A percentile compares a stretch with the other conserved stretches of the same genome.
phyloP scores from a whole-genome alignment of 2,329 filamentous ascomycete species.

The Ophiognomonia clavigignenti-juglandacearum region DNA sequence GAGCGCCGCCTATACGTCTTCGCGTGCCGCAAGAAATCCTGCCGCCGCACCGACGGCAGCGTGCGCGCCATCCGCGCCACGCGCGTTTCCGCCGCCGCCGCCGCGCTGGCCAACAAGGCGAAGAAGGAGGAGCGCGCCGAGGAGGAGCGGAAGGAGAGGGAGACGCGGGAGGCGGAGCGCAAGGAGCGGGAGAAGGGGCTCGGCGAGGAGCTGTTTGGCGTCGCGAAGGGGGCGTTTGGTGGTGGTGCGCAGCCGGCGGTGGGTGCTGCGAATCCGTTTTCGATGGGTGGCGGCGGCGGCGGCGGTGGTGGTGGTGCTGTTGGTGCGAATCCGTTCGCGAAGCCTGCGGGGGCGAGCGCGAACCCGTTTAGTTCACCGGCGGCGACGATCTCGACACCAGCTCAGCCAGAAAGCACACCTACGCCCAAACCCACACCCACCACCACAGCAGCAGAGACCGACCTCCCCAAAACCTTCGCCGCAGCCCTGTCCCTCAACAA shows the following conservation, averaged over 20 bases:
- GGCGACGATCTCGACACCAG: constrained; percentile 1
- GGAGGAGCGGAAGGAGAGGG: constrained; percentile 26
- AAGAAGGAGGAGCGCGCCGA: constrained; percentile 30
- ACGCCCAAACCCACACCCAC: constrained; percentile 9
- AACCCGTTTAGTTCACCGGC: constrained; percentile 38
- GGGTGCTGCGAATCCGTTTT: constrained; percentile 56
- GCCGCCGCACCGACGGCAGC: constrained; percentile 77
- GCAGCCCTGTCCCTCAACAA: constrained; percentile 72
- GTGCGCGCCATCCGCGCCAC: constrained; percentile 71
- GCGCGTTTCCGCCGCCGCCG: constrained; percentile 46
- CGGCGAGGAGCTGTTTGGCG: constrained; percentile 67
- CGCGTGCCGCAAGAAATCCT: constrained; percentile 71
- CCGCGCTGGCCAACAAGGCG: constrained; percentile 16
- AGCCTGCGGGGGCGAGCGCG: constrained; percentile 28
- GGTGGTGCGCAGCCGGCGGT: no score
- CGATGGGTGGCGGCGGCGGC: constrained; percentile 35
- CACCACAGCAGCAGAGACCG: no score
- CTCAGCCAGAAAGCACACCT: constrained; percentile 24
- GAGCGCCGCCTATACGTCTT: constrained; percentile 87
- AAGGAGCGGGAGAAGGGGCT: constrained; percentile 36
- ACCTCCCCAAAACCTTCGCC: constrained; percentile 61
- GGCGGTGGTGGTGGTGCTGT: no score
- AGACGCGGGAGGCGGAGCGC: constrained; percentile 24
- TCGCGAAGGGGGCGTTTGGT: constrained; percentile 32
- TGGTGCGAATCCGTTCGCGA: constrained; percentile 61